Evolutionary conservation across 164 flowering plant species (phyloP).

Genomic region (Kingdonia uniflora): DNA sequence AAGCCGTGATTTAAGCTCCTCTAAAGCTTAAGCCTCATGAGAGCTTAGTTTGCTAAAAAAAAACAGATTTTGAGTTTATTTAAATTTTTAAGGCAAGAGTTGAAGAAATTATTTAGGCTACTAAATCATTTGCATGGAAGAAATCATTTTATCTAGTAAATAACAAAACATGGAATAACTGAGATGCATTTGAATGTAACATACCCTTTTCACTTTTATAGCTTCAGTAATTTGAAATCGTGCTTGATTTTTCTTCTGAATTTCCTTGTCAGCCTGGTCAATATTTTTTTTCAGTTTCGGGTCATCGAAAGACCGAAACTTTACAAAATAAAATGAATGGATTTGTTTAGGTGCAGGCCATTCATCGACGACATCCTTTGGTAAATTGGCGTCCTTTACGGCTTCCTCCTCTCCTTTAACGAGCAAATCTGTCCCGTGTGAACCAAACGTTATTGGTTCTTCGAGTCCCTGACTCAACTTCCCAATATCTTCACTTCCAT

Average conservation of each 20-base stretch:
- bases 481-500: constrained; percentile 31
- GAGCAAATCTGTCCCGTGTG: constrained; percentile 45
- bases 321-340: constrained; percentile 52
- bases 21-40: no score
- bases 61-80: no score
- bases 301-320: constrained; percentile 54
- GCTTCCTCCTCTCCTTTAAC: constrained; percentile 28
- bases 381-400: constrained; percentile 29
- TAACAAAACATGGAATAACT: background rate
- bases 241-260: constrained; percentile 45
- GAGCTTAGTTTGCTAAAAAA: no score
- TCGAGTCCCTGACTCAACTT: constrained; percentile 20
- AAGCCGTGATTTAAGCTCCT: no score
- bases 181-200: constrained; percentile 3
- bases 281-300: constrained; percentile 59
- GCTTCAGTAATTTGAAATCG: constrained; percentile 48
- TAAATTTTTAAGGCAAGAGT: no score
- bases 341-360: constrained; percentile 74
- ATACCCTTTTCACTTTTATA: constrained; percentile 58
- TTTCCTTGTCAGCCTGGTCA: constrained; percentile 60
- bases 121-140: no score
- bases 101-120: no score
- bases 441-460: constrained; percentile 52
- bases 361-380: constrained; percentile 72
- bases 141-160: no score